phyloP scores from a whole-genome alignment of 192 early-diverging fungal species.

The Globomyces pollinis-pini region DNA sequence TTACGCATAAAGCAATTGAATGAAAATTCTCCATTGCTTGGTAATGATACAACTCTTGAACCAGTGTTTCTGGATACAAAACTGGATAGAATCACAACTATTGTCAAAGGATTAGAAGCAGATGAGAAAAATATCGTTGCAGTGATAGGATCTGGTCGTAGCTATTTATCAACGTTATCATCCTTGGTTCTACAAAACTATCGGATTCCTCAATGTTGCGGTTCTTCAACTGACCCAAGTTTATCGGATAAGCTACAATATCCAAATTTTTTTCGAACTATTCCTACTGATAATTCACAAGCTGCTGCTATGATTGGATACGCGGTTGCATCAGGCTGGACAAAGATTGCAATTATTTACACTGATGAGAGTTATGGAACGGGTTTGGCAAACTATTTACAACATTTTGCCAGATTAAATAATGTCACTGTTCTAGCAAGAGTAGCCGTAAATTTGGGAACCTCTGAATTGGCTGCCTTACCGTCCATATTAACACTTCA shows the following conservation, averaged over 20 bases:
- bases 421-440: neutral
- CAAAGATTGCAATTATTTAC: conserved; percentile 6
- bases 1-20: too few relatives aligned
- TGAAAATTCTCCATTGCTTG: too few relatives aligned
- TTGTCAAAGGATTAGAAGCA: too few relatives aligned
- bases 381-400: neutral
- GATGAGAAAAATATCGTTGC: too few relatives aligned
- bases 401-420: neutral
- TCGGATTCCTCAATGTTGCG: neutral
- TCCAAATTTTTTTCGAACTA: conserved; percentile 35
- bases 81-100: too few relatives aligned
- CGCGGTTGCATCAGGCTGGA: conserved; percentile 8
- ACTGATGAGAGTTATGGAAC: conserved; percentile 10
- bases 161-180: neutral
- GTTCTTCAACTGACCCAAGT: neutral
- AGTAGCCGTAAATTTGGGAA: neutral
- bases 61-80: too few relatives aligned
- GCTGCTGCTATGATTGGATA: conserved; percentile 19
- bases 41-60: too few relatives aligned
- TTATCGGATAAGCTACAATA: conserved; percentile 15
- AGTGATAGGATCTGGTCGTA: neutral
- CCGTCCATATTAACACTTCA: neutral
- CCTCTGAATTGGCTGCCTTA: neutral
- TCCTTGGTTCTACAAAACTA: conserved; percentile 2
- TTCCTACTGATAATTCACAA: conserved; percentile 23